These are phyloP conservation scores for Macrocybe gigantea DNA, from an alignment of 768 basidiomycete species.

Conservation along the genomic window DNA sequence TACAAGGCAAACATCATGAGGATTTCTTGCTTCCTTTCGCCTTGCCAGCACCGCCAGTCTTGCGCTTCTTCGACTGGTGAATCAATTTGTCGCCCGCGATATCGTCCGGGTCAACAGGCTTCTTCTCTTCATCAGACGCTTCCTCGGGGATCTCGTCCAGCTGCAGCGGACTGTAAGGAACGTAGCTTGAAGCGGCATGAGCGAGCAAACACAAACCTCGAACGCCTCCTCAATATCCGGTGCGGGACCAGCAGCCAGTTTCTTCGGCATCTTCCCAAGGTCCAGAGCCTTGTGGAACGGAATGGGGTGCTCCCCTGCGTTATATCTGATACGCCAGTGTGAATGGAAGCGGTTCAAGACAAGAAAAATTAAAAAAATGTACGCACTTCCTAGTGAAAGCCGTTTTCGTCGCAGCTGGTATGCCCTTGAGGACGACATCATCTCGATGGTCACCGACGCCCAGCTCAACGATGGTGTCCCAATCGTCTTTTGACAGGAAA, in stretches of 20 bases:
- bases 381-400: conserved; percentile 81
- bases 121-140: conserved; percentile 43
- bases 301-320: conserved; percentile 84
- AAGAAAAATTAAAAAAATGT: neutral
- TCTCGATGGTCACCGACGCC: conserved; percentile 81
- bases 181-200: conserved; percentile 1
- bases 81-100: conserved; percentile 29
- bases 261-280: conserved; percentile 76
- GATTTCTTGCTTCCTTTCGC: conserved; percentile 10
- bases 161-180: conserved; percentile 14
- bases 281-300: conserved; percentile 89
- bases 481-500: conserved; percentile 89
- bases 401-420: conserved; percentile 74
- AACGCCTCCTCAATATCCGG: conserved; percentile 93
- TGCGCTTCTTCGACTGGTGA: conserved; percentile 38
- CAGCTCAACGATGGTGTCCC: conserved; percentile 93
- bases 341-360: neutral
- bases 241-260: conserved; percentile 62
- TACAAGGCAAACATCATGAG: too few relatives aligned
- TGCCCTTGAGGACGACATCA: conserved; percentile 75
- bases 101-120: conserved; percentile 20
- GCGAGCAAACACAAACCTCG: conserved; percentile 45
- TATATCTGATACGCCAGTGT: conserved; percentile 55
- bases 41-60: conserved; percentile 12
- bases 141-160: conserved; percentile 44